Percentiles rank a stretch among this genome's conserved stretches.
These are phyloP conservation scores for Ceratobasidium sp. DNA, from an alignment of 1,284 basidiomycete species.

Conservation along the genomic window DNA sequence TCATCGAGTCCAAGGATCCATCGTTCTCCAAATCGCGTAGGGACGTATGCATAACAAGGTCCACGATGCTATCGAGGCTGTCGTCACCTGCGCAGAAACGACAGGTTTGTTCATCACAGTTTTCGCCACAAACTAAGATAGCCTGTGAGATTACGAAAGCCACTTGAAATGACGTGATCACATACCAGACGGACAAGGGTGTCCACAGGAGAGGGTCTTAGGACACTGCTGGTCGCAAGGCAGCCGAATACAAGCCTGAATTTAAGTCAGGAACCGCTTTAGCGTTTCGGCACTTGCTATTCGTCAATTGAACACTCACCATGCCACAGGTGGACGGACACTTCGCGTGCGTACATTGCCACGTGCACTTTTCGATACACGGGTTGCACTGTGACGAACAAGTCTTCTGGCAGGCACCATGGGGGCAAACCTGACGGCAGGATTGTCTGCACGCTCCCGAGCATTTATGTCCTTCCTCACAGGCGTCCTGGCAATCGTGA, in stretches of 20 bases:
- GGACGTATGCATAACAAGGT: slow-evolving; percentile 68
- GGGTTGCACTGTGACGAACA: slow-evolving; percentile 73
- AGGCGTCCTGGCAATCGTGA: slow-evolving; percentile 68
- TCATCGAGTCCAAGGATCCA: slow-evolving; percentile 60
- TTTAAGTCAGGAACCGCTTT: not conserved
- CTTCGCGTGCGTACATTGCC: slow-evolving; percentile 67
- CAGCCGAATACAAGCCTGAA: slow-evolving; percentile 73
- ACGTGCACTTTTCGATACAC: slow-evolving; percentile 73
- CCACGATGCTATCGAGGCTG: slow-evolving; percentile 64
- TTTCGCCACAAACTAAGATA: slow-evolving; percentile 74
- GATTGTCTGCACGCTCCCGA: slow-evolving; percentile 61
- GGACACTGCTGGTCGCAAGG: slow-evolving; percentile 74
- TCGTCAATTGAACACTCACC: too few species aligned
- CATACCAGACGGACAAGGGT: slow-evolving; percentile 75
- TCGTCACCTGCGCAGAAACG: slow-evolving; percentile 64
- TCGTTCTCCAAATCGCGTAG: slow-evolving; percentile 63
- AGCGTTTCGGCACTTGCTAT: too few species aligned
- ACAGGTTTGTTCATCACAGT: slow-evolving; percentile 71
- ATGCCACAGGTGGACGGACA: slow-evolving; percentile 80
- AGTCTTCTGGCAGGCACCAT: slow-evolving; percentile 63
- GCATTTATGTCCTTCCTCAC: slow-evolving; percentile 67
- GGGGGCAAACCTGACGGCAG: slow-evolving; percentile 72
- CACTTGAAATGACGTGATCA: too few species aligned
- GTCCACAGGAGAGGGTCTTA: slow-evolving; percentile 67
- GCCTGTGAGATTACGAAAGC: not conserved